Conservation (phyloP, 768 basidiomycete species). For the Serendipita indica region DNA sequence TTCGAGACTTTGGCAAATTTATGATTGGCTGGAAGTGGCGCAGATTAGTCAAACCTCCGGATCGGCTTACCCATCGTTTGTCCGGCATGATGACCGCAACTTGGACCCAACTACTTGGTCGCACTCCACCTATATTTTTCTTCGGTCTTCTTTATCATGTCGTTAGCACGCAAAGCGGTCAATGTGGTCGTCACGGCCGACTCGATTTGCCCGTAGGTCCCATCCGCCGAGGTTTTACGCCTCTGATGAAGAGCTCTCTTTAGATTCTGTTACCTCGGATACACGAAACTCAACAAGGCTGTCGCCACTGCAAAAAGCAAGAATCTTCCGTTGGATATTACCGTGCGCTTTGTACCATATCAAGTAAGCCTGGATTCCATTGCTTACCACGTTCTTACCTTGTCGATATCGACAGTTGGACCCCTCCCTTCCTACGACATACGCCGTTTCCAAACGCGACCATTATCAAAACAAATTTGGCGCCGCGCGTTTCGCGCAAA, state of each 20-base stretch:
- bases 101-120: too few species aligned
- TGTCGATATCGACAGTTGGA: not conserved
- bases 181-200: not conserved
- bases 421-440: not conserved
- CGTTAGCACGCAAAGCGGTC: not conserved
- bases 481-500: not conserved
- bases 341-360: not conserved
- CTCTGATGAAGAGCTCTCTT: not conserved
- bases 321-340: not conserved
- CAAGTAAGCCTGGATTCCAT: not conserved
- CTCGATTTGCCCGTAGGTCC: not conserved
- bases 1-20: too few species aligned
- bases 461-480: not conserved
- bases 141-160: too few species aligned
- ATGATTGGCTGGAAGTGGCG: too few species aligned
- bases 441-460: slow-evolving; percentile 6
- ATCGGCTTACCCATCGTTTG: too few species aligned
- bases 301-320: not conserved
- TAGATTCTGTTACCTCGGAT: not conserved
- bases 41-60: too few species aligned
- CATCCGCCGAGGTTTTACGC: not conserved
- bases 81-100: too few species aligned
- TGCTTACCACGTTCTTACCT: not conserved
- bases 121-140: too few species aligned
- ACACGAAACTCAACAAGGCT: not conserved